Percentiles rank a stretch among this genome's conserved stretches.
Conservation (phyloP, 2,329 filamentous ascomycete species). For the Pseudogymnoascus sp. region DNA sequence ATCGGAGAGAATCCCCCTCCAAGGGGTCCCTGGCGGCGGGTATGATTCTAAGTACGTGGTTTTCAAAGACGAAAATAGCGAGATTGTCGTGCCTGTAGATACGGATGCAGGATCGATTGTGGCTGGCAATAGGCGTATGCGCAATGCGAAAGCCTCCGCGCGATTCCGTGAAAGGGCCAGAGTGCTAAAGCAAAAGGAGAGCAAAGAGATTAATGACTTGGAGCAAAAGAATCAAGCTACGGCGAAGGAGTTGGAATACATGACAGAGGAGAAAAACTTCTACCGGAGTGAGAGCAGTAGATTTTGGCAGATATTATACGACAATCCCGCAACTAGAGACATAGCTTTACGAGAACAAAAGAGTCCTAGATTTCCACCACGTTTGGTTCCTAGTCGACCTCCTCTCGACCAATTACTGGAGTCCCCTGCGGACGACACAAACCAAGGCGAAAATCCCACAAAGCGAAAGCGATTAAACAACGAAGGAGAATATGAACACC, state of each 20-base stretch:
- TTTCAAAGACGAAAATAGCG: conserved; percentile 41
- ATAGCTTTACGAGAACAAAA: neutral
- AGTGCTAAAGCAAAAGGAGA: conserved; percentile 68
- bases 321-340: neutral
- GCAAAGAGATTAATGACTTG: conserved; percentile 60
- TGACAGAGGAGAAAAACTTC: conserved; percentile 58
- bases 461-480: neutral
- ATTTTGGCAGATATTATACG: neutral
- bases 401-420: neutral
- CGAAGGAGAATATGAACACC: neutral
- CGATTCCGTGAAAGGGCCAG: conserved; percentile 75
- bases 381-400: neutral
- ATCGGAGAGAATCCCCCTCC: conserved; percentile 15
- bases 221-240: conserved; percentile 46
- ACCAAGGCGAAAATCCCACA: neutral
- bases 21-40: conserved; percentile 29
- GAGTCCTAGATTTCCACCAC: neutral
- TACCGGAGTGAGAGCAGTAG: conserved; percentile 66
- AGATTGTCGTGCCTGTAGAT: conserved; percentile 60
- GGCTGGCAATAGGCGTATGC: conserved; percentile 75
- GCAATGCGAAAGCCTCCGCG: conserved; percentile 78
- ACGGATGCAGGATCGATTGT: conserved; percentile 73
- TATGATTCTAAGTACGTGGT: conserved; percentile 31
- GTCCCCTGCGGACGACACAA: neutral
- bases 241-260: conserved; percentile 41